A percentile compares a stretch with the other conserved stretches of the same genome.
These are phyloP conservation scores for Aquilaria sinensis DNA, from an alignment of 345 rosid species.

Conservation along the genomic window DNA sequence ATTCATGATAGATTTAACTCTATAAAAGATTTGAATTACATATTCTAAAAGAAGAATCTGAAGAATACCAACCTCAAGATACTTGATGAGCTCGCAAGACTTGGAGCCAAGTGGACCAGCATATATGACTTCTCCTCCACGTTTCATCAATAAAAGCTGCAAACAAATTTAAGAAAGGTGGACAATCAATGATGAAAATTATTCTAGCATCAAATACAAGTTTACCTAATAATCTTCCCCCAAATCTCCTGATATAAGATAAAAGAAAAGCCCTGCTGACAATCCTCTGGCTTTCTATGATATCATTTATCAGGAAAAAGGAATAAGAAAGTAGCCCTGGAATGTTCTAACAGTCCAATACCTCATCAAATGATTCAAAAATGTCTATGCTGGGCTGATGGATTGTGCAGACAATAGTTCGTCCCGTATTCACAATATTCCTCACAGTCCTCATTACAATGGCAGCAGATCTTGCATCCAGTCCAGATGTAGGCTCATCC, in stretches of 20 bases:
- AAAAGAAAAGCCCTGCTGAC: slow-evolving; percentile 2
- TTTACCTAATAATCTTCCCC: slow-evolving; percentile 4
- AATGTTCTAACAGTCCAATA: slow-evolving; percentile 18
- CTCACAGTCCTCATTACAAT: slow-evolving; percentile 99
- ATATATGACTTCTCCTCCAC: slow-evolving; percentile 95
- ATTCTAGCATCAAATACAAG: too few relatives aligned
- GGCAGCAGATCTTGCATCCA: slow-evolving; percentile 98
- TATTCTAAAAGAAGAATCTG: slow-evolving; percentile 15
- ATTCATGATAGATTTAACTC: slow-evolving; percentile 2
- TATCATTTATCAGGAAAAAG: neutral
- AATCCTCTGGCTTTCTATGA: neutral
- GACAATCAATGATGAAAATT: neutral
- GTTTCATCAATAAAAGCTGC: slow-evolving; percentile 98
- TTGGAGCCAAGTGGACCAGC: slow-evolving; percentile 91
- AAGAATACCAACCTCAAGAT: slow-evolving; percentile 61
- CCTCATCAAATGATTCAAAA: slow-evolving; percentile 98
- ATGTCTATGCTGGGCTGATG: slow-evolving; percentile 99
- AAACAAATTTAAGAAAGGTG: slow-evolving; percentile 8
- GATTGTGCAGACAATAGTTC: slow-evolving; percentile 96
- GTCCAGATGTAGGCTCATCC: slow-evolving; percentile 98
- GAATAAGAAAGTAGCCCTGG: too few relatives aligned
- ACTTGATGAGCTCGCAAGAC: slow-evolving; percentile 75
- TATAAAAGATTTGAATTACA: slow-evolving; percentile 3
- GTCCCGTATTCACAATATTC: slow-evolving; percentile 89
- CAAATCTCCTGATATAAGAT: slow-evolving; percentile 4